These are phyloP conservation scores for Aureobasidium subglaciale DNA, from an alignment of 2,329 filamentous ascomycete genomes.

Conservation along the genomic window DNA sequence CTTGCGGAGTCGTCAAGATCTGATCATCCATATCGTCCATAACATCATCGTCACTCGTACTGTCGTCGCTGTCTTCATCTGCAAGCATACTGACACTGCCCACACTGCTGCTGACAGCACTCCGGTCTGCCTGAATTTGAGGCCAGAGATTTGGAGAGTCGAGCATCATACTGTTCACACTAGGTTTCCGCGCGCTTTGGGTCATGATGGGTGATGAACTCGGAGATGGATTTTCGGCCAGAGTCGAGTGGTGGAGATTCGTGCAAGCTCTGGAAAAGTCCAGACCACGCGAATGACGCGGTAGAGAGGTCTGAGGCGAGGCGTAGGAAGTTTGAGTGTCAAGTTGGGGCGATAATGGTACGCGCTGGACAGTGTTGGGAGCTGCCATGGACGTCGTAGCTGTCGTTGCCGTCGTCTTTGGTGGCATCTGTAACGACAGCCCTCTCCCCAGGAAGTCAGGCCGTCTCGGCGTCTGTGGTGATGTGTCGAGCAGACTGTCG, in stretches of 20 bases:
- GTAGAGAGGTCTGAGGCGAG: conserved; percentile 79
- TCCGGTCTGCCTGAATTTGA: conserved; percentile 50
- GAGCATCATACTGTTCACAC: conserved; percentile 34
- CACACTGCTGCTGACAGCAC: conserved; percentile 69
- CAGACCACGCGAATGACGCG: conserved; percentile 78
- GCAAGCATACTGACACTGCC: conserved; percentile 69
- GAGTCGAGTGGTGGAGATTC: conserved; percentile 88
- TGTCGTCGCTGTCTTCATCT: conserved; percentile 54
- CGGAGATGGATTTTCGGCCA: conserved; percentile 80
- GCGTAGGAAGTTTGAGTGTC: conserved; percentile 80
- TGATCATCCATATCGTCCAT: conserved; percentile 53
- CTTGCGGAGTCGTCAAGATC: conserved; percentile 76
- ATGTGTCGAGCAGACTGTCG: conserved; percentile 36
- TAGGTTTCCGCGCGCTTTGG: conserved; percentile 51
- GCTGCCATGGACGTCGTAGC: conserved; percentile 35
- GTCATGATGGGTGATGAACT: conserved; percentile 84
- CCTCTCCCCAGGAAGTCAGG: conserved; percentile 56
- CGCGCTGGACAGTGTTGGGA: conserved; percentile 45
- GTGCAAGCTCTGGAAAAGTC: conserved; percentile 93
- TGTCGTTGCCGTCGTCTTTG: conserved; percentile 36
- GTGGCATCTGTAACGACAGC: conserved; percentile 64
- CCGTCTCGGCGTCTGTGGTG: conserved; percentile 59
- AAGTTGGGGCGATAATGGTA: conserved; percentile 75
- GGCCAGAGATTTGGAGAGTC: conserved; percentile 56
- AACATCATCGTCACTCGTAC: conserved; percentile 57